These are phyloP conservation scores for Paratrypanosoma confusum DNA, from an alignment of 208 protist species.

Conservation along the genomic window DNA sequence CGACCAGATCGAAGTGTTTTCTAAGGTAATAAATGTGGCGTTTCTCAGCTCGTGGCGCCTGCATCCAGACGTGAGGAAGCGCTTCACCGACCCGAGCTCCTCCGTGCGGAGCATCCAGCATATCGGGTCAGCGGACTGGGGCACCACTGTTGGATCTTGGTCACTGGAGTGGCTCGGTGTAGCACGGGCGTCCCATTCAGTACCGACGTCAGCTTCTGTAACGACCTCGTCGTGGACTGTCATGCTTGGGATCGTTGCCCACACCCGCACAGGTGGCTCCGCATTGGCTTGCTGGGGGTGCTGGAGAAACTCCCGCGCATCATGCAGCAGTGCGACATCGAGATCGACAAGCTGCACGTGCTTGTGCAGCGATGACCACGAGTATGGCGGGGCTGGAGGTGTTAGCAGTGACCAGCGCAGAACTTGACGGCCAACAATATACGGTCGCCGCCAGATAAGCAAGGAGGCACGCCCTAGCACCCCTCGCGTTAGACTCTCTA, in stretches of 20 bases:
- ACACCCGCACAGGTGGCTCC: background rate
- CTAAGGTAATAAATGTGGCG: no score
- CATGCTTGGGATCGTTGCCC: constrained; percentile 2
- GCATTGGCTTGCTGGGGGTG: no score
- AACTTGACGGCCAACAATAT: background rate
- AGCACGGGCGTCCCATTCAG: background rate
- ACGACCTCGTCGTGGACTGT: constrained; percentile 7
- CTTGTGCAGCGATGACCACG: constrained; percentile 8
- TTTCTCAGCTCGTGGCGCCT: no score
- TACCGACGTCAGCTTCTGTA: background rate
- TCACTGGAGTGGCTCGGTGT: no score
- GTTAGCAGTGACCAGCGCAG: constrained; percentile 4
- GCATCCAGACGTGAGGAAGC: no score
- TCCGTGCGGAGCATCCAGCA: no score
- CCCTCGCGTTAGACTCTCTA: constrained; percentile 22
- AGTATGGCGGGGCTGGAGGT: constrained; percentile 5
- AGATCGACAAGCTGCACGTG: constrained; percentile 7
- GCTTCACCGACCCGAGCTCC: no score
- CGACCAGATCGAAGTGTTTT: no score
- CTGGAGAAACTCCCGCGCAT: no score
- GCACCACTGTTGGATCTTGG: no score
- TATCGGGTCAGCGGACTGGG: no score
- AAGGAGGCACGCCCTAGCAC: constrained; percentile 13
- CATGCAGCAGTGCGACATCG: constrained; percentile 7
- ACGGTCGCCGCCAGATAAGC: constrained; percentile 8